phyloP scores from a whole-genome alignment of 805 yeast species.

The Starmera caribaea region DNA sequence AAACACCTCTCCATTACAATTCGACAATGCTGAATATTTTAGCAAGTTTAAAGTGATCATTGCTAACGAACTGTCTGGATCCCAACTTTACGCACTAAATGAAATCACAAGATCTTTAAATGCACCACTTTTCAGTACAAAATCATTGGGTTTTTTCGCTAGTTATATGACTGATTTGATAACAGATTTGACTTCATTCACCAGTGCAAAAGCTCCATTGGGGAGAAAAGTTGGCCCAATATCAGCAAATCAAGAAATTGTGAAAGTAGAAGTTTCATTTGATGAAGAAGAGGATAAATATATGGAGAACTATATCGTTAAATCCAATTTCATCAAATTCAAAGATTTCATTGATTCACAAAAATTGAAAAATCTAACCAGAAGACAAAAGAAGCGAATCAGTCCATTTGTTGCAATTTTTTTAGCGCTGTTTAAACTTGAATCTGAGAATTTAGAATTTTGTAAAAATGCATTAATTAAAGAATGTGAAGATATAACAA shows the following conservation, averaged over 20 bases:
- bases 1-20: slow-evolving; percentile 21
- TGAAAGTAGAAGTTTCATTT: slow-evolving; percentile 23
- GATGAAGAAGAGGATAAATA: slow-evolving; percentile 26
- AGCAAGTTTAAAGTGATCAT: slow-evolving; percentile 58
- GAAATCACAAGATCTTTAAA: slow-evolving; percentile 40
- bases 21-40: slow-evolving; percentile 28
- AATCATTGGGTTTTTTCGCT: slow-evolving; percentile 75
- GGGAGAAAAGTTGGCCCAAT: slow-evolving; percentile 44
- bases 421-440: slow-evolving; percentile 47
- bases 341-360: slow-evolving; percentile 21
- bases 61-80: slow-evolving; percentile 51
- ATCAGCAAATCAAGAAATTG: slow-evolving; percentile 31
- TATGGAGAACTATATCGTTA: slow-evolving; percentile 27
- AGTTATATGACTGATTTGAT: slow-evolving; percentile 74
- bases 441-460: slow-evolving; percentile 17
- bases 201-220: slow-evolving; percentile 37
- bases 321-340: slow-evolving; percentile 28
- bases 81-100: slow-evolving; percentile 40
- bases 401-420: slow-evolving; percentile 48
- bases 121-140: slow-evolving; percentile 61
- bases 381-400: slow-evolving; percentile 35
- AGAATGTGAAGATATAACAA: slow-evolving; percentile 22
- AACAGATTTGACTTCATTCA: slow-evolving; percentile 44
- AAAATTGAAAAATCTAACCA: slow-evolving; percentile 18
- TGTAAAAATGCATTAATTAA: slow-evolving; percentile 19